Evolutionary conservation across 345 rosid species (phyloP), one percentile per base, ranked within the genome.

Genomic region (Turritis glabra): DNA sequence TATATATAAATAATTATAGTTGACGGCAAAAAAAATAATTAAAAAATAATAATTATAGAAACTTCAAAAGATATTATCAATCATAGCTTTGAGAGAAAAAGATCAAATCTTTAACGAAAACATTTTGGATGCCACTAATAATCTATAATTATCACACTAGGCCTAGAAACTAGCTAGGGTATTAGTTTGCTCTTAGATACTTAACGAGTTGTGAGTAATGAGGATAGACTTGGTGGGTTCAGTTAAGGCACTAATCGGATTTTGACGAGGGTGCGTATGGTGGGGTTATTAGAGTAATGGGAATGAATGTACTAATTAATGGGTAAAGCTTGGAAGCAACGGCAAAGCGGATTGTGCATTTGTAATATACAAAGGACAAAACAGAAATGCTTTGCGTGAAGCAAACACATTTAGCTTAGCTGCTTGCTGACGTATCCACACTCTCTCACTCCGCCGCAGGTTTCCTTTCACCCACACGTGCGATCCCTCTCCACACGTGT

Each of bases 311-410:
- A 43, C 2, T 13, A 43, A 51, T 22, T 22, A 40, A 26, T 38
- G 63, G 19, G 35, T 35, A 47, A 75, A 75, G 63, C 74, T 75
- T 59, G 79, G 74, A 75, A 67, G 79, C 74, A 67, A 75, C 41
- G 60, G 60, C 73, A 74, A 35, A 66, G 27, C 15, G 56, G 47
- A 64, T 29, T 27, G 77, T 40, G 35, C 2, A 43, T 55, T n/a
- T 30, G 23, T 19, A 19, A 33, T 23, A 61, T 19, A 52, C 52
- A 43, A 61, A 69, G 68, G 74, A 69, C 64, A 68, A 59, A 33
- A 61, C 57, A 30, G 30, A 32, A 69, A 61, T 33, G 51, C 21
- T 41, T 76, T 76, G 79, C 75, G 79, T 76, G 79, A 69, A 69
- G 80, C 65, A 53, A 69, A 43, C 75, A 61, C 64, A 61, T 68